Conservation (phyloP, 176 grass and related monocot genomes). For the Zizania latifolia region DNA sequence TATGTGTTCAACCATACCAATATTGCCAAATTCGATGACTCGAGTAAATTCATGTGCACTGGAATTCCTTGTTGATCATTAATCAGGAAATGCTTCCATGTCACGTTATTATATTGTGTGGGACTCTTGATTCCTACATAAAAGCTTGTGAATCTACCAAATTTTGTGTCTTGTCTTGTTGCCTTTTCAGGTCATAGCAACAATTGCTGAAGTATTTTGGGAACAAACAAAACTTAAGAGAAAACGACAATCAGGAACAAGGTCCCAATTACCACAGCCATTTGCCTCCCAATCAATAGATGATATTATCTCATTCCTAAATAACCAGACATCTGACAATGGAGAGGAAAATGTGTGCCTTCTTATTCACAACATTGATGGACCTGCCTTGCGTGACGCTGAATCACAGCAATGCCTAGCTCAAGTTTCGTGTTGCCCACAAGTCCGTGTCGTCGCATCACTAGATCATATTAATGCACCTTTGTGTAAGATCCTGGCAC, state of each 20-base stretch:
- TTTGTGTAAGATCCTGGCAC: constrained; percentile 62
- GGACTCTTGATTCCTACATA: neutral
- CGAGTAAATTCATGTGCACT: neutral
- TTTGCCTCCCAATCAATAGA: constrained; percentile 67
- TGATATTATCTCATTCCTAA: constrained; percentile 75
- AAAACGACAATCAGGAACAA: constrained; percentile 46
- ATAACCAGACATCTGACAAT: constrained; percentile 38
- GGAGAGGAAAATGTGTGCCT: constrained; percentile 43
- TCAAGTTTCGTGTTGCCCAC: constrained; percentile 67
- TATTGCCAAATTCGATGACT: neutral
- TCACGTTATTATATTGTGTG: neutral
- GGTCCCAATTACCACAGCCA: constrained; percentile 38
- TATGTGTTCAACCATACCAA: neutral
- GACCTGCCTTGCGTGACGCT: constrained; percentile 72
- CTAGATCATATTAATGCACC: constrained; percentile 84
- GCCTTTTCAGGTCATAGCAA: constrained; percentile 60
- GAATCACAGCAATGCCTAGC: constrained; percentile 87
- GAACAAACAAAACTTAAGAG: constrained; percentile 56
- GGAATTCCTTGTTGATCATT: no score
- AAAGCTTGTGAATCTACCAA: neutral
- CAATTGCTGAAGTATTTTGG: constrained; percentile 71
- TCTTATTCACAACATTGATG: constrained; percentile 89
- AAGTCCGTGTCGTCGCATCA: constrained; percentile 61
- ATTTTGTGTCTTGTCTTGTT: neutral
- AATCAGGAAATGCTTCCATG: no score